Conservation (phyloP, 768 basidiomycete species). For the Lactarius psammicola region DNA sequence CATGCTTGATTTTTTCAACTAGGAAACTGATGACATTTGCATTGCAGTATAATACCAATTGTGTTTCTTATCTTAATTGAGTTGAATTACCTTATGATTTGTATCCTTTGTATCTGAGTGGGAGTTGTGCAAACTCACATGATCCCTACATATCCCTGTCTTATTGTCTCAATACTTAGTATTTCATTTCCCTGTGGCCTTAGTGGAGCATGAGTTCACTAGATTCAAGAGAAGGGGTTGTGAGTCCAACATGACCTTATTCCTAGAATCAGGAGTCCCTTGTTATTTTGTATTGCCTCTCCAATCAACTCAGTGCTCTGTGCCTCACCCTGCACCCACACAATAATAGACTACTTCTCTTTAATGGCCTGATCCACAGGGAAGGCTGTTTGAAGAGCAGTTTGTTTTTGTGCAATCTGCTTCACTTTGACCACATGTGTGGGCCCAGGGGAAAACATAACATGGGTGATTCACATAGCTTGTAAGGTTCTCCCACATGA, state of each 20-base stretch:
- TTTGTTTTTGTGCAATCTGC: conserved; percentile 99
- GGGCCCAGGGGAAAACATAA: conserved; percentile 97
- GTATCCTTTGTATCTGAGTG: too few relatives aligned
- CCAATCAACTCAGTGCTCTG: conserved; percentile 93
- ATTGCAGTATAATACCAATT: too few relatives aligned
- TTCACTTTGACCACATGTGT: conserved; percentile 96
- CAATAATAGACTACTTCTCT: conserved; percentile 99
- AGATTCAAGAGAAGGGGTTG: conserved; percentile 81
- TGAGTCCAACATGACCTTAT: conserved; percentile 95
- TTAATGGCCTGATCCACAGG: conserved; percentile 98
- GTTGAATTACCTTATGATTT: too few relatives aligned
- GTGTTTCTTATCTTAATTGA: too few relatives aligned
- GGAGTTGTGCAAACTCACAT: too few relatives aligned
- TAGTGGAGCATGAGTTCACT: not conserved
- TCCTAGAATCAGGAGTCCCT: conserved; percentile 89
- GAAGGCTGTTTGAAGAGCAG: conserved; percentile 94
- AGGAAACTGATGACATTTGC: conserved; percentile 9
- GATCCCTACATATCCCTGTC: too few relatives aligned
- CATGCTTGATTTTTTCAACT: not conserved
- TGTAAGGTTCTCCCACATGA: conserved; percentile 92
- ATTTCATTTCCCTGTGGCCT: too few relatives aligned
- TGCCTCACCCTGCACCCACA: conserved; percentile 97
- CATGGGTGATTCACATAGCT: conserved; percentile 91
- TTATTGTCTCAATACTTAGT: too few relatives aligned
- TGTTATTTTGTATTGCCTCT: conserved; percentile 91